phyloP scores from a whole-genome alignment of 1,284 basidiomycete genomes.

The Trichosporon sp. region DNA sequence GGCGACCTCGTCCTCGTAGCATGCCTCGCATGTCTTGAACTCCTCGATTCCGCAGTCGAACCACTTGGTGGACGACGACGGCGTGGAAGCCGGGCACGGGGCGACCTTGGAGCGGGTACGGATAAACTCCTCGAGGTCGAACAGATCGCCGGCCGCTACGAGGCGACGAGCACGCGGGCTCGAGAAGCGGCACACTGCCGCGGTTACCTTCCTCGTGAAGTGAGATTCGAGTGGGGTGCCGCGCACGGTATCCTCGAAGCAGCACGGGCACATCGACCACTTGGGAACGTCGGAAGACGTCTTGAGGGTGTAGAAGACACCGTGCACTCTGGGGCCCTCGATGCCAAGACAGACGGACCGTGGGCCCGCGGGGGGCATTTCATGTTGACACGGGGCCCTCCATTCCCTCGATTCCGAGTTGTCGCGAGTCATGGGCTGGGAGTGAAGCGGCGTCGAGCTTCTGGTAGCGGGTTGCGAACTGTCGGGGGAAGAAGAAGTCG shows the following conservation, averaged over 20 bases:
- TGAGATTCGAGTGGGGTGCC: not conserved
- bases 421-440: not conserved
- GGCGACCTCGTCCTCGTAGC: not conserved
- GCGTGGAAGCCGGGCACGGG: not conserved
- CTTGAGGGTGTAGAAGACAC: not conserved
- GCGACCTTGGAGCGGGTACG: not conserved
- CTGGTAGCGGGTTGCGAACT: not conserved
- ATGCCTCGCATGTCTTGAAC: slow-evolving; percentile 2
- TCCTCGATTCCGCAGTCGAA: not conserved
- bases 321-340: slow-evolving; percentile 6
- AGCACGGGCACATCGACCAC: not conserved
- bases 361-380: not conserved
- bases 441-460: not conserved
- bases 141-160: not conserved
- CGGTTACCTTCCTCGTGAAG: not conserved
- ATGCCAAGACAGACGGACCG: slow-evolving; percentile 1
- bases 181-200: not conserved
- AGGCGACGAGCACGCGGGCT: not conserved
- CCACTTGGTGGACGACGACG: not conserved
- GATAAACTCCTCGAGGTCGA: not conserved
- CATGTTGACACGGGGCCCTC: not conserved
- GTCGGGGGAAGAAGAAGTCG: not conserved
- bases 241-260: not conserved
- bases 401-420: not conserved
- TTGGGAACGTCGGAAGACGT: not conserved